Base-by-base conservation (phyloP, 2,329 filamentous ascomycete species). In the Eurotiales sp. region DNA sequence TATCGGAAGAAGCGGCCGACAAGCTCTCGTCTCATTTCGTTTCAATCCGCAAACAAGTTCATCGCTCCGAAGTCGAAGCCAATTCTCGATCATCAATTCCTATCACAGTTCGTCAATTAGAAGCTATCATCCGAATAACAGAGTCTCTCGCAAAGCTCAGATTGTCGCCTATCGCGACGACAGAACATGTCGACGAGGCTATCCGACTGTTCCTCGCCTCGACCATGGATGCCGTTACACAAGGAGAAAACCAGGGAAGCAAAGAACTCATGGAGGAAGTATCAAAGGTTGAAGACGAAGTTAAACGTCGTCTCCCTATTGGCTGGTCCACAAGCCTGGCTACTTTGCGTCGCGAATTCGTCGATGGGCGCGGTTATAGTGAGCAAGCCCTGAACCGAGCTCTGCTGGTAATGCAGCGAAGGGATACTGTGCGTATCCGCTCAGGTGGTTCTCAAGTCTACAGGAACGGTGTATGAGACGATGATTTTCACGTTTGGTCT, bases 1-100 rank as follows among this genome's bases (percentile, higher is more conserved):
- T 99, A 23, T 95, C 89, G 23, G 80, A 87, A 15, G 89, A 95
- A 72, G 93, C 93, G 0, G 88, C 92, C 0, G 93, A 97, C 73
- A 96, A 96, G 72, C 84, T 99, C 12, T 95, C 90, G 0, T 96
- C 90, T 1, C 92, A 99, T 72, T 99, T 99, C 63, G 93, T 99
- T 55, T 91, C 89, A 56, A 97, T 99, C 69, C 85, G 93, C 53
- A 86, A 89, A 57, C 92, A 97, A 72, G 90, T 99, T 6, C 92
- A 96, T 68, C 86, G 89, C 21, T 86, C 89, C 1, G 93, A 99
- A 69, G 78, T 95, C 40, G 88, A 95, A 63, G 87, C 91, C 56
- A 95, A 96, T 69, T 81, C 87, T 36, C 87, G 93, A 15, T 95
- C 89, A 6, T 93, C 88, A 17, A 97, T 99, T 62, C 93, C 93